Evolutionary conservation across 805 yeast genomes (phyloP), one percentile per base, ranked within the genome.

Genomic region (Metschnikowia cerradonensis): DNA sequence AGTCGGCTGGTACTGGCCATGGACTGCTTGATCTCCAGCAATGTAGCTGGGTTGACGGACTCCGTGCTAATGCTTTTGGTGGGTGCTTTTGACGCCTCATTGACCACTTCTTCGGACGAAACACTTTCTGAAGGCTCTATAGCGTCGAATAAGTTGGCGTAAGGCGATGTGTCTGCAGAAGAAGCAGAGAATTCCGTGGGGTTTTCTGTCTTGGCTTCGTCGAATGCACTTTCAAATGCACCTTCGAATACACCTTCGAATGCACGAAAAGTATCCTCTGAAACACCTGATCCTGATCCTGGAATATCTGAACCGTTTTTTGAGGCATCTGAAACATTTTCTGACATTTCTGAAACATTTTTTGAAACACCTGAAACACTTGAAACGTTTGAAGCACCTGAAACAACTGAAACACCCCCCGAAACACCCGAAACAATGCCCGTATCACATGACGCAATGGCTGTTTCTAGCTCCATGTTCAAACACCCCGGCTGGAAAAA

Each of bases 1-100:
- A 68, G 57, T 44, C 63, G 62, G 51, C 66, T 62, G 41, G 56
- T 57, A 33, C 61, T 52, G 30, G 61, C 53, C 67, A 65, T 64
- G n/a, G 62, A 56, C 36, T 51, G 49, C 47, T 65, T 65, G 39
- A 65, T 42, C 22, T 55, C 48, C 20, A 51, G 48, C 19, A 64
- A 50, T 13, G 67, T 64, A 11, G 51, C 49, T 15, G 45, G 15
- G 36, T 58, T 47, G 37, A 53, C 37, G 31, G 35, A 34, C 11
- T 17, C 49, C 22, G 30, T 31, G 13, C 19, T 35, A 23, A 34
- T 32, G 42, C n/a, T 3, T 2, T 6, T 8, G 14, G 17, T 3
- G 38, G 14, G 10, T n/a, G 20, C 40, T 15, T 23, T 34, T n/a
- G 2, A 36, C 4, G 35, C 35, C 38, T 48, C 52, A 6, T 42